Percentiles rank a stretch among this genome's conserved stretches.
phyloP scores from a whole-genome alignment of 805 yeast genomes.

The Candida koratica region DNA sequence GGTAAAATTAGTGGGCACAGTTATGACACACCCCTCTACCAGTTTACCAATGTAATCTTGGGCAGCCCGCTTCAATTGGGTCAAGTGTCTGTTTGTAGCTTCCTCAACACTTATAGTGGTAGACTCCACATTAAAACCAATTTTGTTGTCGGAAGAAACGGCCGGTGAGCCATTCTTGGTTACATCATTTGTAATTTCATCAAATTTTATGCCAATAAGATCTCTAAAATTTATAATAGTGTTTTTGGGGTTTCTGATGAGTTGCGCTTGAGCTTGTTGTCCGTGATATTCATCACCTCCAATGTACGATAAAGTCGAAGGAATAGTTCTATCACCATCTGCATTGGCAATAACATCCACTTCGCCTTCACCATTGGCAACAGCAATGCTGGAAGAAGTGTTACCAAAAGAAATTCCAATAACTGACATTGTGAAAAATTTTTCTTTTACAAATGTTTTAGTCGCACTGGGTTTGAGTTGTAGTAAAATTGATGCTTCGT shows the following conservation, averaged over 20 bases:
- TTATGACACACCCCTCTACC: slow-evolving; percentile 78
- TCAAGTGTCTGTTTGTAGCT: slow-evolving; percentile 78
- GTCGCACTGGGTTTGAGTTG: slow-evolving; percentile 1
- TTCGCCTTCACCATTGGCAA: slow-evolving; percentile 77
- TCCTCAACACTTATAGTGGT: slow-evolving; percentile 69
- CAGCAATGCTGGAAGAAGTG: slow-evolving; percentile 92
- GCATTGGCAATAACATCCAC: slow-evolving; percentile 98
- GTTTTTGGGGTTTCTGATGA: slow-evolving; percentile 82
- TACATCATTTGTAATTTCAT: slow-evolving; percentile 62
- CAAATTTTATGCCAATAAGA: slow-evolving; percentile 73
- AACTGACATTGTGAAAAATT: slow-evolving; percentile 30
- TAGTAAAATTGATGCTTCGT: slow-evolving; percentile 1
- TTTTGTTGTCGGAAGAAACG: slow-evolving; percentile 58
- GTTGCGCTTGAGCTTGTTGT: slow-evolving; percentile 88
- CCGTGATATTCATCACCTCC: slow-evolving; percentile 97
- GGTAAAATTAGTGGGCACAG: slow-evolving; percentile 86
- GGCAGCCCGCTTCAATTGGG: slow-evolving; percentile 80
- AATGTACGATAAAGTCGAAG: slow-evolving; percentile 86
- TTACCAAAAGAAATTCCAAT: slow-evolving; percentile 97
- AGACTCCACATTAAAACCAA: slow-evolving; percentile 58
- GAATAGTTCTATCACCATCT: slow-evolving; percentile 97
- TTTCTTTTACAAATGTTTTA: slow-evolving; percentile 1
- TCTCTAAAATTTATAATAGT: slow-evolving; percentile 93
- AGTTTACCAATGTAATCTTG: slow-evolving; percentile 83
- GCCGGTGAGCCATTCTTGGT: slow-evolving; percentile 54